Evolutionary conservation across 129 eudicot genomes (phyloP).

Genomic region (Daucus carota): DH1_v3.0 NC_030382.2:41838001-41838500

Average conservation of each 20-base stretch:
- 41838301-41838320: neutral
- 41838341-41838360: neutral
- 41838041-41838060: too few relatives aligned
- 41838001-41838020: too few relatives aligned
- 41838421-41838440: neutral
- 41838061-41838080: conserved; percentile 10
- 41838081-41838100: neutral
- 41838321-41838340: conserved; percentile 25
- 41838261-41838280: conserved; percentile 14
- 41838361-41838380: neutral
- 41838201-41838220: neutral
- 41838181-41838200: neutral
- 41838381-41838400: neutral
- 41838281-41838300: neutral
- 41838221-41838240: neutral
- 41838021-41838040: too few relatives aligned
- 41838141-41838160: conserved; percentile 17
- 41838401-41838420: neutral
- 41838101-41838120: neutral
- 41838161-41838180: conserved; percentile 24
- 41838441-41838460: neutral
- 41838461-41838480: conserved; percentile 10
- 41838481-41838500: too few relatives aligned
- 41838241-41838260: neutral
- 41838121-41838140: neutral